Evolutionary conservation across 2,329 filamentous ascomycete genomes (phyloP), one percentile per base, ranked within the genome.

Genomic region (Cordyceps cateniannulata): DNA sequence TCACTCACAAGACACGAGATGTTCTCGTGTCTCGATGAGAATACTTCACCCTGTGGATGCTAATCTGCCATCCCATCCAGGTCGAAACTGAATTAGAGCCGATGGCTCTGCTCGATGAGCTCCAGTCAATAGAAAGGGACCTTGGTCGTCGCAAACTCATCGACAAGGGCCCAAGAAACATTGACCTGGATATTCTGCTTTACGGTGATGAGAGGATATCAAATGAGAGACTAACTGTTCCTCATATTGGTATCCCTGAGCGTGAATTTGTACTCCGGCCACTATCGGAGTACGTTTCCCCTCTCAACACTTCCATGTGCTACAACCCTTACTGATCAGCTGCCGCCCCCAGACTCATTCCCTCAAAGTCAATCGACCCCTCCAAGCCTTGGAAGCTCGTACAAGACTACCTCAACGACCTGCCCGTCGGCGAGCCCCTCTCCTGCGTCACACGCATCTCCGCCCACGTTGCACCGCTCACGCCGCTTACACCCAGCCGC

Each of bases 261-360:
- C 84, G 95, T 55, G 93, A 96, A 73, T 99, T 99, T 72, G 95
- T 99, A 44, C 82, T 99, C 12, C 84, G 90, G 20, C 95, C 95
- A 25, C 79, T 98, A 20, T 87, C 88, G 70, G 88, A 96, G 87
- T 90, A 76, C 69, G 82, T 69, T 14, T 25, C 38, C 35, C 35
- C 20, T 16, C 25, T 20, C 14, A n/a, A 18, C 27, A 42, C 24
- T 24, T 18, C 51, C 18, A 22, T 3, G 8, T 12, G 25, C 25
- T 22, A 25, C 24, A 53, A 47, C 27, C n/a, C 32, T 10, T 20
- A 16, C 32, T 59, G 6, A 50, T 56, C 25, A 22, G 9, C 42
- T 5, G 29, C n/a, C 24, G 25, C 54, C 48, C 45, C 47, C 63
- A 85, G 83, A 66, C 77, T 88, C 61, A 80, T 84, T 49, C 83